Conservation (phyloP, 2,329 filamentous ascomycete genomes). For the Stemphylium beticola region DNA sequence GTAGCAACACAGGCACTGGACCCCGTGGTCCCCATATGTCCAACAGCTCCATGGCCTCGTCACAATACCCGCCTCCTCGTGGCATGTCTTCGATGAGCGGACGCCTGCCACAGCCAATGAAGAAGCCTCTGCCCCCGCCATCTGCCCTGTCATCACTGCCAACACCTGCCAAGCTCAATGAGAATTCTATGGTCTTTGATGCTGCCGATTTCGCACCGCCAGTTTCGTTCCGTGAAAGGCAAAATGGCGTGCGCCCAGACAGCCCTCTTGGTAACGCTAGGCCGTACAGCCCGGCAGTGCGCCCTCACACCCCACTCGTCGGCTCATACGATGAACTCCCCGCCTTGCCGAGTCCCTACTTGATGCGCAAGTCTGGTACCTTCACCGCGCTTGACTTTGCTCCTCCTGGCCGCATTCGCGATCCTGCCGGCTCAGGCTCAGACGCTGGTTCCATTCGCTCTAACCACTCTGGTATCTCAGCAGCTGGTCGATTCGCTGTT, state of each 20-base stretch:
- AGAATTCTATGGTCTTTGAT: slow-evolving; percentile 73
- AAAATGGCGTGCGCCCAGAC: slow-evolving; percentile 67
- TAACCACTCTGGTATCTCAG: slow-evolving; percentile 79
- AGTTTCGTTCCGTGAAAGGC: slow-evolving; percentile 64
- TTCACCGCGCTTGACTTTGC: slow-evolving; percentile 84
- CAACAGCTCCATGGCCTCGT: slow-evolving; percentile 57
- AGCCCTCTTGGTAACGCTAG: slow-evolving; percentile 64
- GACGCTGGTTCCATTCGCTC: slow-evolving; percentile 64
- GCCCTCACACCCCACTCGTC: slow-evolving; percentile 77
- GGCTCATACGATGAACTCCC: slow-evolving; percentile 87
- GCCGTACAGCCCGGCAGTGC: slow-evolving; percentile 76
- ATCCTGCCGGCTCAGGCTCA: slow-evolving; percentile 45
- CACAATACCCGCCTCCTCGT: slow-evolving; percentile 47
- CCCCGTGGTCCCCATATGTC: slow-evolving; percentile 53
- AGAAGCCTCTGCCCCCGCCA: slow-evolving; percentile 73
- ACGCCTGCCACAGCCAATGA: slow-evolving; percentile 49
- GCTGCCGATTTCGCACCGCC: slow-evolving; percentile 89
- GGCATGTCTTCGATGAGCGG: slow-evolving; percentile 53
- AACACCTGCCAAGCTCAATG: slow-evolving; percentile 82
- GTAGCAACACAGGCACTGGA: slow-evolving; percentile 40
- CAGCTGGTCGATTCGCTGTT: slow-evolving; percentile 70
- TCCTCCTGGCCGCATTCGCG: slow-evolving; percentile 74
- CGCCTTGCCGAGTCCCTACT: slow-evolving; percentile 82
- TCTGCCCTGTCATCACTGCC: slow-evolving; percentile 76
- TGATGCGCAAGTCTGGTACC: slow-evolving; percentile 76